Percentiles rank a stretch among this genome's conserved stretches.
Conservation (phyloP, 192 early-diverging fungal species). For the Linderina pennispora region DNA sequence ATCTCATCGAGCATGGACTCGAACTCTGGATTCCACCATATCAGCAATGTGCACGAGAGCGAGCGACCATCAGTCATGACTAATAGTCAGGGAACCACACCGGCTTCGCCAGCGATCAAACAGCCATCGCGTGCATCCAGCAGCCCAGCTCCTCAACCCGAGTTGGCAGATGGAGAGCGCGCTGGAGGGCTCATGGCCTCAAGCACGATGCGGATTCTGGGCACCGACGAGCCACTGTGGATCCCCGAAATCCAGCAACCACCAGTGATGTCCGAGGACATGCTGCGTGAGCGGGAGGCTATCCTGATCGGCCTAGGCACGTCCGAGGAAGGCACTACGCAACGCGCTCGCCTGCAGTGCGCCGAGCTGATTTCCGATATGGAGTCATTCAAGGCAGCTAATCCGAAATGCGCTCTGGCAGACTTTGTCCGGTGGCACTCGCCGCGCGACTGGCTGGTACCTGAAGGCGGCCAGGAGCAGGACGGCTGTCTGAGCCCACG, state of each 20-base stretch:
- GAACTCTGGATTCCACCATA: conserved; percentile 39
- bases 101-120: not conserved
- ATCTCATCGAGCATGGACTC: conserved; percentile 42
- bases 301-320: conserved; percentile 74
- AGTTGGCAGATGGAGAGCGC: conserved; percentile 6
- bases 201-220: conserved; percentile 45
- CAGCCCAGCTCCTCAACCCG: conserved; percentile 1
- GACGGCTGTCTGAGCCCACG: conserved; percentile 59
- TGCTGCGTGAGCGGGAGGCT: conserved; percentile 73
- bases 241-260: conserved; percentile 63
- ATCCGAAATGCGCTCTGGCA: conserved; percentile 66
- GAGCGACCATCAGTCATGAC: conserved; percentile 1
- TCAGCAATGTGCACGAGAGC: conserved; percentile 34
- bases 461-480: conserved; percentile 38
- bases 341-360: conserved; percentile 73
- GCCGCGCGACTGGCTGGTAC: conserved; percentile 85
- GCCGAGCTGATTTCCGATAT: conserved; percentile 67
- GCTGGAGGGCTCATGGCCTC: conserved; percentile 49
- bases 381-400: conserved; percentile 93
- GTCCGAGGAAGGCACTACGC: conserved; percentile 59
- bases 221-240: conserved; percentile 59
- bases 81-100: conserved; percentile 1
- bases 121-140: too few relatives aligned
- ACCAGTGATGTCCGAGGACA: conserved; percentile 83
- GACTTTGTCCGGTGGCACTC: conserved; percentile 97